phyloP scores from a whole-genome alignment of 2,329 filamentous ascomycete species.

The Pseudogymnoascus sp. region DNA sequence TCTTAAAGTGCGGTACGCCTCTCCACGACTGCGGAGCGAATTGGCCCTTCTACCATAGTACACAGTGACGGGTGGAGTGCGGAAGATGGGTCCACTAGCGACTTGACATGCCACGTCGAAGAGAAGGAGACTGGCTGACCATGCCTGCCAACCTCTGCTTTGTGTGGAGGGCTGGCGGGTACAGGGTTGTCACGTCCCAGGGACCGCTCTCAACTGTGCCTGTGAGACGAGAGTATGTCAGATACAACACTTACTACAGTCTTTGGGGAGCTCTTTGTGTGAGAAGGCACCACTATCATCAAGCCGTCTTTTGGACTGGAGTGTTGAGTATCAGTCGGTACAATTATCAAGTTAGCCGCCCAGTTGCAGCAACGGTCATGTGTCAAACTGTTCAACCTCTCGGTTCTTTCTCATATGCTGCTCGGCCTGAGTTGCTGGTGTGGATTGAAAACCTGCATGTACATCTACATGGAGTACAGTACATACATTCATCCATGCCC shows the following conservation, averaged over 20 bases:
- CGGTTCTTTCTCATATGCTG: constrained; percentile 6
- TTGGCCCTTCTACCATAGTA: constrained; percentile 1
- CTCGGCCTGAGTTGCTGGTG: background rate
- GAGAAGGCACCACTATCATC: background rate
- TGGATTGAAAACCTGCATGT: constrained; percentile 4
- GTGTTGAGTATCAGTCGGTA: background rate
- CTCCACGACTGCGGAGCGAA: background rate
- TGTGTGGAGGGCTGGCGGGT: background rate
- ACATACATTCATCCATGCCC: background rate
- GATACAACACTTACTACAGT: background rate
- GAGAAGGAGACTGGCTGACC: background rate
- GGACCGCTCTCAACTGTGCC: background rate
- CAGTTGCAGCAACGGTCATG: background rate
- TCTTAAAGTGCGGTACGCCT: background rate
- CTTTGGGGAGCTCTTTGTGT: background rate
- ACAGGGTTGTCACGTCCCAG: constrained; percentile 1
- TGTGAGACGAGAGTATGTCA: background rate
- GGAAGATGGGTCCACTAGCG: constrained; percentile 6
- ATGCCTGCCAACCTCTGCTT: background rate
- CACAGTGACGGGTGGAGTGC: background rate
- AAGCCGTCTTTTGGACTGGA: background rate
- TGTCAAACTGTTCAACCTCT: background rate
- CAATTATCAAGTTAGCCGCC: background rate
- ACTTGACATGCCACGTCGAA: constrained; percentile 1
- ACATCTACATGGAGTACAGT: background rate